Percentiles rank a stretch among this genome's conserved stretches.
Evolutionary conservation across 371 early-diverging fungal species (phyloP).

Genomic region (Homolaphlyctis polyrhiza): DNA sequence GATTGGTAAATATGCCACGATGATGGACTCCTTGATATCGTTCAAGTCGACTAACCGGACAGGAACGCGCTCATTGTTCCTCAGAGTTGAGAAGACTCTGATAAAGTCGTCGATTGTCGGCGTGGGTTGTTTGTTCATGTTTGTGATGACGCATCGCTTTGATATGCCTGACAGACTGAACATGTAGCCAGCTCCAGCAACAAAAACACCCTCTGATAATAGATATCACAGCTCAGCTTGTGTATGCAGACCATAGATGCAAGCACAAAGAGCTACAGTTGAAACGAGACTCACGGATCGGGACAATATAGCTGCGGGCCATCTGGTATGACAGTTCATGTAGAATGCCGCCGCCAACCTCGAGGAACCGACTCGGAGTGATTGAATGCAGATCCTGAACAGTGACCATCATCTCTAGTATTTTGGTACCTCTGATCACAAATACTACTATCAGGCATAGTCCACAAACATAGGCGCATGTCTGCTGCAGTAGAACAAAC

Average conservation of each 20-base stretch:
- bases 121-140: slow-evolving; percentile 24
- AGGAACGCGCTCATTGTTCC: slow-evolving; percentile 32
- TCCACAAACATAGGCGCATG: too few species aligned
- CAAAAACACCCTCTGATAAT: slow-evolving; percentile 22
- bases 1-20: too few species aligned
- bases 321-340: slow-evolving; percentile 53
- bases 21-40: slow-evolving; percentile 21
- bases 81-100: slow-evolving; percentile 16
- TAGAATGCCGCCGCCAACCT: slow-evolving; percentile 34
- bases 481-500: too few species aligned
- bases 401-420: slow-evolving; percentile 42
- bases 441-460: too few species aligned
- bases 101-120: slow-evolving; percentile 29
- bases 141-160: slow-evolving; percentile 20
- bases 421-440: slow-evolving; percentile 20
- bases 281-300: slow-evolving; percentile 12
- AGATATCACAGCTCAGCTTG: neutral
- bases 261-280: neutral
- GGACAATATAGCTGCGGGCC: slow-evolving; percentile 59
- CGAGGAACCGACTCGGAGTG: slow-evolving; percentile 33
- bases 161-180: slow-evolving; percentile 32
- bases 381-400: slow-evolving; percentile 72
- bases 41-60: slow-evolving; percentile 20
- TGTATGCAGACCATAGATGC: too few species aligned
- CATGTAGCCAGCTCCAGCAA: slow-evolving; percentile 31